phyloP scores from a whole-genome alignment of 1,139 yeast genomes.

The Magnusiomyces suaveolens region DNA sequence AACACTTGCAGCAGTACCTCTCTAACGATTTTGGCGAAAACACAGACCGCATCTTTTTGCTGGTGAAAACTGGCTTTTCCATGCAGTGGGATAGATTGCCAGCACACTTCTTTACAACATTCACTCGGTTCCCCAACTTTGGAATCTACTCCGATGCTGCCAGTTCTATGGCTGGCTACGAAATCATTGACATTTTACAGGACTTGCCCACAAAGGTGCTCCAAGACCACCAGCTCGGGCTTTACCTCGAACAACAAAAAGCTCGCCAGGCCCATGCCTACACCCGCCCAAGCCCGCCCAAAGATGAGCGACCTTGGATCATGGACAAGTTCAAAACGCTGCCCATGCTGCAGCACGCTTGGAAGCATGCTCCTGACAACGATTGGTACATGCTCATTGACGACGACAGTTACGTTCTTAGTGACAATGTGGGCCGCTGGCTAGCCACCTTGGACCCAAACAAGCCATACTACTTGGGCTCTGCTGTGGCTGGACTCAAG shows the following conservation, averaged over 20 bases:
- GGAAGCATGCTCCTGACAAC: conserved; percentile 23
- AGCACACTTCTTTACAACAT: conserved; percentile 30
- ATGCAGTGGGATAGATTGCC: conserved; percentile 34
- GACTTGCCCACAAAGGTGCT: conserved; percentile 17
- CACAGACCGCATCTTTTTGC: conserved; percentile 24
- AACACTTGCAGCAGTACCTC: conserved; percentile 20
- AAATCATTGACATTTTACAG: conserved; percentile 29
- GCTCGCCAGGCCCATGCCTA: conserved; percentile 11
- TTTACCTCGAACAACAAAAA: conserved; percentile 11
- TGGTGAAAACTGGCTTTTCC: conserved; percentile 34
- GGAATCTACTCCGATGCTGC: conserved; percentile 32
- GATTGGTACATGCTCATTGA: conserved; percentile 35
- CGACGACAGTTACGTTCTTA: conserved; percentile 31
- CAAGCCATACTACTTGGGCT: conserved; percentile 24
- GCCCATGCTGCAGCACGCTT: conserved; percentile 34
- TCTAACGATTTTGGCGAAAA: conserved; percentile 22
- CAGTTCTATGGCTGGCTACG: conserved; percentile 29
- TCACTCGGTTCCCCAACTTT: conserved; percentile 30
- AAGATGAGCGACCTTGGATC: conserved; percentile 24
- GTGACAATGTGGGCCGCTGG: conserved; percentile 25
- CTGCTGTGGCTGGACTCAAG: conserved; percentile 18
- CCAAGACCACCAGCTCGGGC: conserved; percentile 10
- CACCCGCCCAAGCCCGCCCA: background rate
- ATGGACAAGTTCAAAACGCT: conserved; percentile 34
- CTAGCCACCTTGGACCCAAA: conserved; percentile 24